phyloP scores from a whole-genome alignment of 305 asterid species.

The Fraxinus angustifolia region DNA sequence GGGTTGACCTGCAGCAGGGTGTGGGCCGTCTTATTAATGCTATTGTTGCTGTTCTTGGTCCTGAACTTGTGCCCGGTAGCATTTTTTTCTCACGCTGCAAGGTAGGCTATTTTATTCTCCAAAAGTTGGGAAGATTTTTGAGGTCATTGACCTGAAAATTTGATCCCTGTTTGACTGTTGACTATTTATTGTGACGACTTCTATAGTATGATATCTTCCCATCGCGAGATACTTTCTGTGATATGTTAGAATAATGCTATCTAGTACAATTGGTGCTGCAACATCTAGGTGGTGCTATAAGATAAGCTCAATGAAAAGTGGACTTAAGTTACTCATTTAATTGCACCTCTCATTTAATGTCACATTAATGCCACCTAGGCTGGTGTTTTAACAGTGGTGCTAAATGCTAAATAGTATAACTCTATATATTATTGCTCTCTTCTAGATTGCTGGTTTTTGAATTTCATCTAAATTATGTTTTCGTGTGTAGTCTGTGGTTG shows the following conservation, averaged over 20 bases:
- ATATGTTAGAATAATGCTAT: not conserved
- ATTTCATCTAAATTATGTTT: slow-evolving; percentile 35
- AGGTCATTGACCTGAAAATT: not conserved
- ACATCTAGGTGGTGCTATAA: not conserved
- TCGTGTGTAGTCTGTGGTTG: slow-evolving; percentile 78
- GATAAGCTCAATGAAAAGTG: not conserved
- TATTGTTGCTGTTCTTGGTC: slow-evolving; percentile 95
- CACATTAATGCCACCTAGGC: not conserved
- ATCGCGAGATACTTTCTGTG: slow-evolving; percentile 6
- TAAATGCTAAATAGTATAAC: not conserved
- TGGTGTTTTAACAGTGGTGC: not conserved
- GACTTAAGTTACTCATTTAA: not conserved
- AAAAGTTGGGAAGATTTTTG: slow-evolving; percentile 21
- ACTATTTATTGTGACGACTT: not conserved
- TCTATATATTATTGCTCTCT: not conserved
- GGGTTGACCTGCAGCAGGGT: slow-evolving; percentile 90
- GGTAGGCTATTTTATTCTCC: slow-evolving; percentile 45
- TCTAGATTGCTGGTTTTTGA: slow-evolving; percentile 29
- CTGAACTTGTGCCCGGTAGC: slow-evolving; percentile 97
- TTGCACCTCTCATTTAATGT: not conserved
- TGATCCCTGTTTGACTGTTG: slow-evolving; percentile 12
- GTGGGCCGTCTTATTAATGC: slow-evolving; percentile 97
- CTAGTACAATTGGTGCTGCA: not conserved
- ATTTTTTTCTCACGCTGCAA: slow-evolving; percentile 97
- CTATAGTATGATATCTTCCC: slow-evolving; percentile 19